Percentiles rank a stretch among this genome's conserved stretches.
phyloP scores from a whole-genome alignment of 2,329 filamentous ascomycete species.

The Aureobasidium melanogenum region DNA sequence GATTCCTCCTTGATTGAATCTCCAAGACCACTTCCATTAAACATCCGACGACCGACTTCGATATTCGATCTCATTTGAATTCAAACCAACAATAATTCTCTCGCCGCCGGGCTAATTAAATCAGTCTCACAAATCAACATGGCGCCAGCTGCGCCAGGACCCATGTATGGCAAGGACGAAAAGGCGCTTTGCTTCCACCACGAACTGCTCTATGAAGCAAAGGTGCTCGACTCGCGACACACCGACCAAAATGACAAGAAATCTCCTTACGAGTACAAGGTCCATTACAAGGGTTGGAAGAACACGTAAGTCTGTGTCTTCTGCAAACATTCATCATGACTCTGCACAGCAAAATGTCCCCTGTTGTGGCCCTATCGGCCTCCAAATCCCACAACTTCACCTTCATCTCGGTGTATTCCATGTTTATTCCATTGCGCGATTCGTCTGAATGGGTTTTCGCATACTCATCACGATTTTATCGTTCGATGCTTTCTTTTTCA shows the following conservation, averaged over 20 bases:
- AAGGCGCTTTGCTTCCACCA: conserved; percentile 94
- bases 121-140: conserved; percentile 38
- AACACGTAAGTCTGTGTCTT: conserved; percentile 58
- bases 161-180: conserved; percentile 66
- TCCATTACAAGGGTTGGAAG: conserved; percentile 99
- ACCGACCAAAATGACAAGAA: conserved; percentile 57
- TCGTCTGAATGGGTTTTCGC: background rate
- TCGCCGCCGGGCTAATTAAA: background rate
- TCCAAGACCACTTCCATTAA: conserved; percentile 4
- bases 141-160: conserved; percentile 44
- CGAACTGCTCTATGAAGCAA: conserved; percentile 95
- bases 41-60: background rate
- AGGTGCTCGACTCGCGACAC: conserved; percentile 71
- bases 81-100: background rate
- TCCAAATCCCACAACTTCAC: background rate
- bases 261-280: conserved; percentile 74
- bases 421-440: background rate
- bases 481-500: background rate
- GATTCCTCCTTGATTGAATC: conserved; percentile 10
- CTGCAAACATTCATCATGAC: background rate
- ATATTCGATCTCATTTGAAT: background rate
- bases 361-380: background rate
- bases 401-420: background rate
- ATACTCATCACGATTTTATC: background rate
- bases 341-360: background rate